Percentiles rank a stretch among this genome's conserved stretches.
Conservation (phyloP, 2,329 filamentous ascomycete genomes). For the Endoconidiophora polonica region DNA sequence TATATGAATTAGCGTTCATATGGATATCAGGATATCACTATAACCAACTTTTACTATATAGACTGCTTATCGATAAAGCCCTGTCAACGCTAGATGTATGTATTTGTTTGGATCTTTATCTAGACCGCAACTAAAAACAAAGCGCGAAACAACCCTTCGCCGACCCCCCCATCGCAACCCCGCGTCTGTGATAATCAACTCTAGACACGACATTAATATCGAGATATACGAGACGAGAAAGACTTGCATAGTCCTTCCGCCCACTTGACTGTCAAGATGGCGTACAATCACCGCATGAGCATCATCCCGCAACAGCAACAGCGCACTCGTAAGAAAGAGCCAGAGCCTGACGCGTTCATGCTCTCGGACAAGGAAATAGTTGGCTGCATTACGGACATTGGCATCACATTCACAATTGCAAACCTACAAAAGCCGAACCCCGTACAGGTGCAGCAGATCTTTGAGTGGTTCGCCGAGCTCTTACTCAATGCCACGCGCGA, state of each 20-base stretch:
- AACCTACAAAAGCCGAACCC: constrained; percentile 91
- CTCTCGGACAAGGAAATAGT: constrained; percentile 66
- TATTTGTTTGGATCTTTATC: too few relatives aligned
- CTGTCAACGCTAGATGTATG: too few relatives aligned
- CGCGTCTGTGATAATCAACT: not conserved
- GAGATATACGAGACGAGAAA: not conserved
- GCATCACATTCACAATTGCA: constrained; percentile 68
- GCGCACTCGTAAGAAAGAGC: constrained; percentile 36
- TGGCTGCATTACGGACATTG: constrained; percentile 92
- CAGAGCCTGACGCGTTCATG: constrained; percentile 43
- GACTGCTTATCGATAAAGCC: too few relatives aligned
- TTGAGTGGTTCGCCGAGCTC: constrained; percentile 92
- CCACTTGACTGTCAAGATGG: constrained; percentile 24
- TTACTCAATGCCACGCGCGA: constrained; percentile 88
- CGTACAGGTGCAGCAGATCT: constrained; percentile 88
- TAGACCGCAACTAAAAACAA: too few relatives aligned
- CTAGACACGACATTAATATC: not conserved
- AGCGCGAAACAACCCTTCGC: not conserved
- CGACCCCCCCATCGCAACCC: not conserved
- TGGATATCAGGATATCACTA: too few relatives aligned
- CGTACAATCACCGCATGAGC: constrained; percentile 42
- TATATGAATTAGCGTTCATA: too few relatives aligned
- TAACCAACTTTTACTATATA: too few relatives aligned
- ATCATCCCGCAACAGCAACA: constrained; percentile 37
- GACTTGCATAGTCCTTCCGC: not conserved